These are phyloP conservation scores for Omphalotus olearius DNA, from an alignment of 1,284 basidiomycete genomes.

Conservation along the genomic window DNA sequence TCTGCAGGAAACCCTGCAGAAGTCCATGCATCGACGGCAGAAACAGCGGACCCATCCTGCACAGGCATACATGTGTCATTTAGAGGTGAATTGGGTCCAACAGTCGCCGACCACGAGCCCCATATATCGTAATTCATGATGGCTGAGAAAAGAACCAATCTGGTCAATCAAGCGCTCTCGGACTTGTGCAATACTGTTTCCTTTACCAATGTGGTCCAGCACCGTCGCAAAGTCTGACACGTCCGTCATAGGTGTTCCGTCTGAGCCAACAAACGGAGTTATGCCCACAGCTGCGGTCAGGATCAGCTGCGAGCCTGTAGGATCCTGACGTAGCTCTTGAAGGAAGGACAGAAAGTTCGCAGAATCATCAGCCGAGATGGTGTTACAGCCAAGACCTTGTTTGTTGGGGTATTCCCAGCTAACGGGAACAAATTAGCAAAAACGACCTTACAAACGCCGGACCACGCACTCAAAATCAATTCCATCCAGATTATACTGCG, in stretches of 20 bases:
- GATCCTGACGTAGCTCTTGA: constrained; percentile 57
- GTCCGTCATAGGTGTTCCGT: constrained; percentile 59
- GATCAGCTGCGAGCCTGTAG: constrained; percentile 54
- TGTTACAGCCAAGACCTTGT: constrained; percentile 66
- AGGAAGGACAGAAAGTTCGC: constrained; percentile 73
- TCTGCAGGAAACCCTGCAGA: constrained; percentile 73
- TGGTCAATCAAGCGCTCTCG: no score
- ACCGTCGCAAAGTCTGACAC: constrained; percentile 67
- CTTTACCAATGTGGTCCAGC: constrained; percentile 65
- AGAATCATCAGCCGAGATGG: constrained; percentile 55
- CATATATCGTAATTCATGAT: constrained; percentile 90
- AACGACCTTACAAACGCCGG: not conserved
- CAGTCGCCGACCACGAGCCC: constrained; percentile 47
- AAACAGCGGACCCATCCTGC: constrained; percentile 72
- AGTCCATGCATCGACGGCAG: constrained; percentile 72
- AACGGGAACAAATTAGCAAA: constrained; percentile 6
- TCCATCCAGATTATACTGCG: constrained; percentile 70
- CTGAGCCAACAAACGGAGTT: constrained; percentile 60
- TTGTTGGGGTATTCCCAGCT: constrained; percentile 84
- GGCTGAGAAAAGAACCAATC: constrained; percentile 14
- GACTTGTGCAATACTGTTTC: no score
- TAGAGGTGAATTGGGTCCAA: constrained; percentile 68
- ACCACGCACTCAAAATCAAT: constrained; percentile 74
- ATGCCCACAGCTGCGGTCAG: constrained; percentile 74
- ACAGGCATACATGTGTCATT: constrained; percentile 68